A percentile compares a stretch with the other conserved stretches of the same genome.
Conservation (phyloP, 495 filamentous ascomycete genomes). For the Xylaria sp. region DNA sequence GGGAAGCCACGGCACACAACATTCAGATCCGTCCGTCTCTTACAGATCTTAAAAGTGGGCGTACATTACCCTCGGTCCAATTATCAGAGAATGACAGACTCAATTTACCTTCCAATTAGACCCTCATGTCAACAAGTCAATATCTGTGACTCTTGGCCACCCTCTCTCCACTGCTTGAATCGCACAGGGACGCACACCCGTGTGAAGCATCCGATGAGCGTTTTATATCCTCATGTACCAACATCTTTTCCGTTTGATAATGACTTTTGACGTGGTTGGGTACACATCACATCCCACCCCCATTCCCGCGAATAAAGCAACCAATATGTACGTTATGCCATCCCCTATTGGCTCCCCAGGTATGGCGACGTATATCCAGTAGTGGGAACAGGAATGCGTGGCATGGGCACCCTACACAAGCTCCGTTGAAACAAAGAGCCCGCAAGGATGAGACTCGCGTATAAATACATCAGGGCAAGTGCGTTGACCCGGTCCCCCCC, state of each 20-base stretch:
- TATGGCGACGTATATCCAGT: constrained; percentile 23
- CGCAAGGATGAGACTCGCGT: neutral
- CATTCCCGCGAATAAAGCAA: constrained; percentile 19
- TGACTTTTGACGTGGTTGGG: constrained; percentile 18
- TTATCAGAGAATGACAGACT: constrained; percentile 14
- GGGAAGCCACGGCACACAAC: constrained; percentile 3
- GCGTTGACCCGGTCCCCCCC: neutral
- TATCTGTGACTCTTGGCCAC: constrained; percentile 3
- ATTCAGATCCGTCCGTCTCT: constrained; percentile 12
- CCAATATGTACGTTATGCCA: constrained; percentile 17
- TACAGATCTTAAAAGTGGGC: constrained; percentile 9
- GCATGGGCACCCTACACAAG: constrained; percentile 12
- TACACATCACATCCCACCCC: constrained; percentile 18
- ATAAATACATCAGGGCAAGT: constrained; percentile 25
- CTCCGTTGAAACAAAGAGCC: neutral
- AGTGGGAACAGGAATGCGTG: constrained; percentile 17
- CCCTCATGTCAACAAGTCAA: neutral
- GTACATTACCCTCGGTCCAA: neutral
- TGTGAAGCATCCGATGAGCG: constrained; percentile 21
- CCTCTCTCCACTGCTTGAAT: constrained; percentile 11
- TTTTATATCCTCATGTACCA: constrained; percentile 11
- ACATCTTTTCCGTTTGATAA: constrained; percentile 12
- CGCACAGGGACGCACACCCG: constrained; percentile 1
- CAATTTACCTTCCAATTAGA: constrained; percentile 12
- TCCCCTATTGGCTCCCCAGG: constrained; percentile 14